Evolutionary conservation across 192 early-diverging fungal genomes (phyloP).

Genomic region (Cetraspora pellucida): DNA sequence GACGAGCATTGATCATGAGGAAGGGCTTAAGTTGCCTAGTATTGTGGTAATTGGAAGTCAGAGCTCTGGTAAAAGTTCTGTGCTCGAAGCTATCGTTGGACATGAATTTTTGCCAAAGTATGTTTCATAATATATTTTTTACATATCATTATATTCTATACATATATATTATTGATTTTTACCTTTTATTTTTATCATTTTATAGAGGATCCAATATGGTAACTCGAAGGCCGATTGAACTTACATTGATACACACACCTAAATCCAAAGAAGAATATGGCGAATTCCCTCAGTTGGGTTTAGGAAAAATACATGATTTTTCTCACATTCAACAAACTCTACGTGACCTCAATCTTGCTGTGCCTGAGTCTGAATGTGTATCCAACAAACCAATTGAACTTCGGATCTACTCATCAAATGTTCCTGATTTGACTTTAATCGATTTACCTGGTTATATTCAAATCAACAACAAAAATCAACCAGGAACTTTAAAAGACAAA

Average conservation of each 20-base stretch:
- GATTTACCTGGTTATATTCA: constrained; percentile 89
- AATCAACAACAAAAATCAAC: constrained; percentile 81
- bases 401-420: constrained; percentile 80
- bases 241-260: constrained; percentile 83
- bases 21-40: constrained; percentile 82
- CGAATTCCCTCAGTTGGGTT: constrained; percentile 81
- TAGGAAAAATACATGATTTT: constrained; percentile 91
- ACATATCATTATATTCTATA: neutral
- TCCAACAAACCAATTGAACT: constrained; percentile 83
- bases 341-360: constrained; percentile 92
- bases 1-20: constrained; percentile 79
- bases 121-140: constrained; percentile 28
- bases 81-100: constrained; percentile 85
- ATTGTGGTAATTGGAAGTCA: constrained; percentile 87
- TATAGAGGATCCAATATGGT: constrained; percentile 79
- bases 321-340: constrained; percentile 89
- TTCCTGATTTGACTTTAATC: constrained; percentile 82
- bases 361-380: constrained; percentile 89
- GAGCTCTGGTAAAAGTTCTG: constrained; percentile 85
- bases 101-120: constrained; percentile 86
- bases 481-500: constrained; percentile 71
- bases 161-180: neutral
- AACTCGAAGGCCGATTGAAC: constrained; percentile 79
- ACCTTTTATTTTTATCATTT: constrained; percentile 10
- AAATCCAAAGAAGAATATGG: constrained; percentile 76